These are phyloP conservation scores for Puccinia triticina DNA, from an alignment of 1,284 basidiomycete genomes.

Conservation along the genomic window DNA sequence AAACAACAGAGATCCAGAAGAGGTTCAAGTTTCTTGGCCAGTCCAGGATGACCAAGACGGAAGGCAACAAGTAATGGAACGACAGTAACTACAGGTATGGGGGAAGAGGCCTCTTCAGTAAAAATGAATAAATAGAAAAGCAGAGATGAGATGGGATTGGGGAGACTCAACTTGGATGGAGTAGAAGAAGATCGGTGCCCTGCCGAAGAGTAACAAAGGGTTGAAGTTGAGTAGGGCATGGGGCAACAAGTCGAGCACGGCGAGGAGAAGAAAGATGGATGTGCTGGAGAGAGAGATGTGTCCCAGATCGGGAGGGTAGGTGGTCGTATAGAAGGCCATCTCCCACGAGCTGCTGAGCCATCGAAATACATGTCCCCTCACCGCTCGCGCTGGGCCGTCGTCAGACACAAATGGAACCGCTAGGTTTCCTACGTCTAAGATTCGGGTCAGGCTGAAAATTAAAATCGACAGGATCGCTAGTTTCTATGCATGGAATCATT, in stretches of 20 bases:
- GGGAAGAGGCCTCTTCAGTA: not conserved
- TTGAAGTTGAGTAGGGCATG: not conserved
- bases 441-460: conserved; percentile 15
- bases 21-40: conserved; percentile 39
- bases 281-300: conserved; percentile 19
- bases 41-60: conserved; percentile 19
- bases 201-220: conserved; percentile 31
- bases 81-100: conserved; percentile 21
- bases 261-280: conserved; percentile 4
- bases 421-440: conserved; percentile 26
- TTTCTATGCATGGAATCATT: conserved; percentile 1
- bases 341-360: conserved; percentile 33
- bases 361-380: not conserved
- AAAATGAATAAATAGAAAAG: not conserved
- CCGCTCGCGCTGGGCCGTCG: not conserved
- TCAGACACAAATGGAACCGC: conserved; percentile 10
- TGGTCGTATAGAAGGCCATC: conserved; percentile 40
- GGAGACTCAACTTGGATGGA: conserved; percentile 39
- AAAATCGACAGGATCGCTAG: not conserved
- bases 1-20: conserved; percentile 27
- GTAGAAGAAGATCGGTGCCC: conserved; percentile 36
- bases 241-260: conserved; percentile 24
- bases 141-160: not conserved
- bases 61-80: conserved; percentile 47
- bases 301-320: conserved; percentile 34